Percentiles rank a stretch among this genome's conserved stretches.
phyloP scores from a whole-genome alignment of 805 yeast species.

The Schwanniomyces yamadae region DNA sequence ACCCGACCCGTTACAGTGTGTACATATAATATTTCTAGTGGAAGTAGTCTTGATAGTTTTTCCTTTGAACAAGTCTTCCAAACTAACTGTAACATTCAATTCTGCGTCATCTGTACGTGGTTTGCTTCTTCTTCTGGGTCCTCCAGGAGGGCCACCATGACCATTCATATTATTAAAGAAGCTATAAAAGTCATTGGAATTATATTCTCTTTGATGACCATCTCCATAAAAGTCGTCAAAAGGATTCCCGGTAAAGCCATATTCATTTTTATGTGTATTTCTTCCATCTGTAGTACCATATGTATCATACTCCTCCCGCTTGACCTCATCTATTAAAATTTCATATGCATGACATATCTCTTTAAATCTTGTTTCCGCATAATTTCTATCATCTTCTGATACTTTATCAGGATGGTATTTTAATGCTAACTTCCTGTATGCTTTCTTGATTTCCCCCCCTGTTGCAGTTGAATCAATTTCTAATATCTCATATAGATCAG shows the following conservation, averaged over 20 bases:
- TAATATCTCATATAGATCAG: slow-evolving; percentile 58
- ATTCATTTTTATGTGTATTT: slow-evolving; percentile 16
- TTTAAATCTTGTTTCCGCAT: slow-evolving; percentile 77
- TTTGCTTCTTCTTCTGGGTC: slow-evolving; percentile 16
- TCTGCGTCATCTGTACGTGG: slow-evolving; percentile 64
- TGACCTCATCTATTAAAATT: slow-evolving; percentile 66
- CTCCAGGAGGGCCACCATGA: slow-evolving; percentile 11
- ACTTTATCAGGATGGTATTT: slow-evolving; percentile 89
- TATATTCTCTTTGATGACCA: slow-evolving; percentile 44
- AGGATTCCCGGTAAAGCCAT: slow-evolving; percentile 32
- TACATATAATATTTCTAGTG: slow-evolving; percentile 71
- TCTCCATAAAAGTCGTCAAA: slow-evolving; percentile 38
- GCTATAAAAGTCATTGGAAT: slow-evolving; percentile 73
- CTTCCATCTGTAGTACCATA: slow-evolving; percentile 46
- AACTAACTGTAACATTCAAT: slow-evolving; percentile 60
- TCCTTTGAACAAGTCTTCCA: slow-evolving; percentile 79
- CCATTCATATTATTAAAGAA: slow-evolving; percentile 53
- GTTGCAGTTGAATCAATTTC: slow-evolving; percentile 70
- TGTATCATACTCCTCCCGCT: slow-evolving; percentile 57
- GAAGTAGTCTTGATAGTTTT: slow-evolving; percentile 72
- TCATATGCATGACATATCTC: slow-evolving; percentile 87
- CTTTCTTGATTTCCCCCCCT: slow-evolving; percentile 70
- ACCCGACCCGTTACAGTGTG: slow-evolving; percentile 74
- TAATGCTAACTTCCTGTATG: slow-evolving; percentile 82
- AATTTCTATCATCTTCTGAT: slow-evolving; percentile 59